These are phyloP conservation scores for Ogataea pilisensis DNA, from an alignment of 805 yeast species.

Conservation along the genomic window DNA sequence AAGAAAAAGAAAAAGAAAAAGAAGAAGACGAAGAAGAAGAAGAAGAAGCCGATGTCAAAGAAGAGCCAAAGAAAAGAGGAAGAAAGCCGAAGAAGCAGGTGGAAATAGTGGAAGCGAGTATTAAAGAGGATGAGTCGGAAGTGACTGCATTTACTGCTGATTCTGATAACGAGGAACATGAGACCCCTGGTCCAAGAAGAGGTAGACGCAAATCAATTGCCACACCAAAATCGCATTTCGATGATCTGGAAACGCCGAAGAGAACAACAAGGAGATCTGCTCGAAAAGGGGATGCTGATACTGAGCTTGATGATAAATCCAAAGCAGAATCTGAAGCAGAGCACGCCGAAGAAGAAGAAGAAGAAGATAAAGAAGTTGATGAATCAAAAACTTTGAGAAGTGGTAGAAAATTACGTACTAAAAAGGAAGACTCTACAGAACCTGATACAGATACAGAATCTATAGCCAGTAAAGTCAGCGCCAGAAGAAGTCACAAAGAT, in stretches of 20 bases:
- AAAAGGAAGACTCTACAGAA: slow-evolving; percentile 4
- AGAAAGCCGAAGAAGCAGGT: slow-evolving; percentile 3
- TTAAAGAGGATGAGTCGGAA: not conserved
- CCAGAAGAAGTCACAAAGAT: slow-evolving; percentile 9
- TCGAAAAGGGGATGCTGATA: not conserved
- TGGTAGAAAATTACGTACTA: slow-evolving; percentile 3
- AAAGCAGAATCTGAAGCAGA: not conserved
- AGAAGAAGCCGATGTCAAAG: not conserved
- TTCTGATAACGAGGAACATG: not conserved
- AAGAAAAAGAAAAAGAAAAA: not conserved
- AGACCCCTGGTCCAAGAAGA: not conserved
- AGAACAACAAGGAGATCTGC: not conserved
- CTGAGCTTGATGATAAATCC: not conserved
- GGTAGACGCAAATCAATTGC: not conserved
- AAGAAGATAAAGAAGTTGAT: slow-evolving; percentile 1
- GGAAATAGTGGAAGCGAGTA: not conserved
- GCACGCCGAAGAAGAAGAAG: slow-evolving; percentile 1
- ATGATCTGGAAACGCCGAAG: slow-evolving; percentile 2
- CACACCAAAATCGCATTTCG: not conserved
- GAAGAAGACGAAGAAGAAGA: not conserved
- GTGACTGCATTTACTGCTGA: not conserved
- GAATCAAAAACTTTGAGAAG: slow-evolving; percentile 4
- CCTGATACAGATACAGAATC: slow-evolving; percentile 4
- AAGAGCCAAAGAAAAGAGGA: not conserved
- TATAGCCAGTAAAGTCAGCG: slow-evolving; percentile 8